Conservation (phyloP, 2,329 filamentous ascomycete species). For the Colletotrichum australisinense region DNA sequence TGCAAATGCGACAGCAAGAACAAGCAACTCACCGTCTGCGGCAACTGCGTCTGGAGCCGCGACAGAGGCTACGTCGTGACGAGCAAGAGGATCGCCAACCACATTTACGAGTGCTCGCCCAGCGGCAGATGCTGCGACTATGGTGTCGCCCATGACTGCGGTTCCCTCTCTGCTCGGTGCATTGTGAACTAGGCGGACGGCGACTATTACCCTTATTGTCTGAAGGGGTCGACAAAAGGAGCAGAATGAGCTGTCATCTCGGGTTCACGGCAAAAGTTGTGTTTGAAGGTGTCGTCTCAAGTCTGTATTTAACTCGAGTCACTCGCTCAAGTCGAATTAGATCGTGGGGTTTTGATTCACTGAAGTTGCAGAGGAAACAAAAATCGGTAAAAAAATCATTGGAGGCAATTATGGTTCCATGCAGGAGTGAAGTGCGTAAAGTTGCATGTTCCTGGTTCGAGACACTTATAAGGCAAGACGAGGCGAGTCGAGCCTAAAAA, state of each 20-base stretch:
- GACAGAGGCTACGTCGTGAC: slow-evolving; percentile 35
- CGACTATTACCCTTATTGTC: neutral
- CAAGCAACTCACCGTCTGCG: slow-evolving; percentile 40
- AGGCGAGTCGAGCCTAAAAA: slow-evolving; percentile 32
- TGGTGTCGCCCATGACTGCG: slow-evolving; percentile 38
- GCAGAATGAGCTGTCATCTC: neutral
- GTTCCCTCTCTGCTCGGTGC: slow-evolving; percentile 23
- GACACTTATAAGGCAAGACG: slow-evolving; percentile 25
- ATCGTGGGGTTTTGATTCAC: neutral
- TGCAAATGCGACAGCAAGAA: slow-evolving; percentile 41
- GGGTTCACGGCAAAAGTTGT: neutral
- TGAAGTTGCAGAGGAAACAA: slow-evolving; percentile 5
- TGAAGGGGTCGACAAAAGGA: neutral
- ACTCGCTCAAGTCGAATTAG: neutral
- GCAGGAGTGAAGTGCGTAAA: slow-evolving; percentile 28
- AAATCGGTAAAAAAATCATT: slow-evolving; percentile 19
- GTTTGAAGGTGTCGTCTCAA: slow-evolving; percentile 23
- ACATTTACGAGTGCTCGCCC: slow-evolving; percentile 41
- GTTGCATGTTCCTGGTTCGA: slow-evolving; percentile 31
- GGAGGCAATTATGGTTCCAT: slow-evolving; percentile 25
- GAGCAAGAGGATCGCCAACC: slow-evolving; percentile 36
- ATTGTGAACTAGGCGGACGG: slow-evolving; percentile 2
- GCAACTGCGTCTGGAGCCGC: slow-evolving; percentile 39
- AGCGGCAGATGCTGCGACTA: slow-evolving; percentile 40
- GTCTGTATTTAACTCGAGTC: neutral